Base-by-base conservation (phyloP, 2,329 filamentous ascomycete genomes). In the Trichophyton simii region DNA sequence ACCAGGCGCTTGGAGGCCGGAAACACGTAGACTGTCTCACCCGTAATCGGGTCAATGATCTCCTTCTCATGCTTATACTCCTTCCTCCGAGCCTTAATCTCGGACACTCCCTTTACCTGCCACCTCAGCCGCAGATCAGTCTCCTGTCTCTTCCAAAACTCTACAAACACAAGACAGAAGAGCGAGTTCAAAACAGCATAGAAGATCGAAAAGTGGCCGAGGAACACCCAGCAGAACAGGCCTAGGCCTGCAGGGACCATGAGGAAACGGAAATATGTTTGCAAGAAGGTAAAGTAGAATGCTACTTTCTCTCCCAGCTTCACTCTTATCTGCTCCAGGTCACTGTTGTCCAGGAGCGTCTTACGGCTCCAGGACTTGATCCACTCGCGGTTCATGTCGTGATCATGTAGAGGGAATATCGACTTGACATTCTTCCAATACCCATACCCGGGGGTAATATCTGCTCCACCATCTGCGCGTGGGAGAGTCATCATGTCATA, bases 61-160 rank as follows among this genome's bases (percentile, higher is more conserved):
- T 89, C 86, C 64, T 85, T 84, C 61, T 96, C 90, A 75, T 88
- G 88, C 66, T 83, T 76, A 73, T 96, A 97, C 68, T 92, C 83
- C 41, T 83, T 82, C 55, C 91, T 82, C 66, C 87, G 87, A 50
- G 83, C 83, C 69, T 96, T 89, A 60, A 96, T 89, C 58, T 79
- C 82, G 3, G 88, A 91, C 0, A 95, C 91, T 5, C 88, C 88
- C 58, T 88, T 85, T 2, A 96, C 91, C 13, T 88, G 88, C 92
- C 92, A 97, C 67, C 89, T 84, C 15, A 96, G 84, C 7, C 87
- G 86, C 6, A 97, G 79, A 70, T 97, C 91, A 1, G 86, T 79
- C 73, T 97, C 90, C 72, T 95, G 89, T 68, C 92, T 87, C 77
- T 95, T 96, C 92, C 92, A 97, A 74, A 88, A 96, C 72, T 97